Base-by-base conservation (phyloP, 1,284 basidiomycete species). In the Clitocybe nebularis region DNA sequence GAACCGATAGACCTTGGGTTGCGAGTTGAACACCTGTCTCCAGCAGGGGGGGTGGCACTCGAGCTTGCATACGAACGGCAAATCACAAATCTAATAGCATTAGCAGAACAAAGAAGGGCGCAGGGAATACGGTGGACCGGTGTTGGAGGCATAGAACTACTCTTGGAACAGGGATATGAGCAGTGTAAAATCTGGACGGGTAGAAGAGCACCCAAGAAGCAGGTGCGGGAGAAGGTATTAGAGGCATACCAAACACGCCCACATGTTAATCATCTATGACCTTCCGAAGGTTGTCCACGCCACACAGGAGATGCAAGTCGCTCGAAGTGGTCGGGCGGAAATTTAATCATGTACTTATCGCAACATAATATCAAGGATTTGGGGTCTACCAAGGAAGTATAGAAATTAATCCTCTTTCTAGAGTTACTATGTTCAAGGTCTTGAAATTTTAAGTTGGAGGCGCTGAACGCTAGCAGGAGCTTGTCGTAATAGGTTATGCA, bases 91-190 rank as follows among this genome's bases (percentile, higher is more conserved):
- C 41, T 60, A 4, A 37, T 58, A 23, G 44, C 49, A 5, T 40
- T 57, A 20, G 53, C 58, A 4, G 46, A 55, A 34, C 48, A 54
- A 28, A 50, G 49, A 24, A 46, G 48, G 39, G 37, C 23, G 20
- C 45, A 45, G 37, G 54, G 52, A 14, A 48, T 47, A 8, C 48
- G 41, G 9, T 60, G 58, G 58, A 47, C 50, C 19, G 48, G 51
- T 19, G 55, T 58, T 10, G 50, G 55, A 39, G 58, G 58, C 5
- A 56, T 60, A 8, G 58, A 60, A 36, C 30, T 58, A 14, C 36
- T 60, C 1, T 43, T 60, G 7, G 55, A 60, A 39, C 58, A 60
- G 43, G 56, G 51, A 13, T 60, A 53, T 37, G 58, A 54, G 21
- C 56, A 58, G 34, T 52, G 46, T 24, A 53, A 46, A 19, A 55